These are phyloP conservation scores for Botrytis tulipae DNA, from an alignment of 2,329 filamentous ascomycete species.

Conservation along the genomic window DNA sequence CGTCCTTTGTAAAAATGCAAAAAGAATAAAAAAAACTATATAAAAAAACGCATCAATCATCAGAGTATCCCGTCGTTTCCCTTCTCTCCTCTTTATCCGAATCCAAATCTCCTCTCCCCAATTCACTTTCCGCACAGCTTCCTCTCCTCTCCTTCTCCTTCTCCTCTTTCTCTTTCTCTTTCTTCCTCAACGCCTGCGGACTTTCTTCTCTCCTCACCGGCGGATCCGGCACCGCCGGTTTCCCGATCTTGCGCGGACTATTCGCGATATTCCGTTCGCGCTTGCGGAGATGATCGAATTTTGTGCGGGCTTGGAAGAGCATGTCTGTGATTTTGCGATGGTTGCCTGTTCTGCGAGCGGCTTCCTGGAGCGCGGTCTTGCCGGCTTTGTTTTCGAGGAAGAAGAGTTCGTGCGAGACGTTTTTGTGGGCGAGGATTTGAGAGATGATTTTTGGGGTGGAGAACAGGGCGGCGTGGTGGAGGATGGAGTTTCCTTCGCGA, in stretches of 20 bases:
- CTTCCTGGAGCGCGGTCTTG: slow-evolving; percentile 6
- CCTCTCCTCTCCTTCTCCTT: background rate
- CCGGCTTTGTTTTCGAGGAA: background rate
- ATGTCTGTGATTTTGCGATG: background rate
- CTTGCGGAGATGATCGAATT: background rate
- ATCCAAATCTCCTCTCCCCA: background rate
- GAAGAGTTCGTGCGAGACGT: background rate
- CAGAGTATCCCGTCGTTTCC: background rate
- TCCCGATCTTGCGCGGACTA: background rate
- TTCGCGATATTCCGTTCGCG: background rate
- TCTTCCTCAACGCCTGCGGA: background rate
- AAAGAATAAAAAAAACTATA: background rate
- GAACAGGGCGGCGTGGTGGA: slow-evolving; percentile 6
- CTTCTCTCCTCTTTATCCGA: background rate
- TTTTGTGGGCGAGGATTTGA: background rate
- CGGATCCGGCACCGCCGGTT: slow-evolving; percentile 3
- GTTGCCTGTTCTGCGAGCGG: background rate
- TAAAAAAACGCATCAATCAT: background rate
- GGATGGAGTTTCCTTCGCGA: background rate
- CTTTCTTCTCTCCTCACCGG: background rate
- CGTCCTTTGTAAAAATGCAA: background rate
- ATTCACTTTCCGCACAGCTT: background rate
- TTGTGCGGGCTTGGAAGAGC: background rate
- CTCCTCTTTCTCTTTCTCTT: background rate
- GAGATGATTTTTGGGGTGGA: background rate